Evolutionary conservation across 805 yeast species (phyloP).

Genomic region (Kodamaea kaohsiungensis): DNA sequence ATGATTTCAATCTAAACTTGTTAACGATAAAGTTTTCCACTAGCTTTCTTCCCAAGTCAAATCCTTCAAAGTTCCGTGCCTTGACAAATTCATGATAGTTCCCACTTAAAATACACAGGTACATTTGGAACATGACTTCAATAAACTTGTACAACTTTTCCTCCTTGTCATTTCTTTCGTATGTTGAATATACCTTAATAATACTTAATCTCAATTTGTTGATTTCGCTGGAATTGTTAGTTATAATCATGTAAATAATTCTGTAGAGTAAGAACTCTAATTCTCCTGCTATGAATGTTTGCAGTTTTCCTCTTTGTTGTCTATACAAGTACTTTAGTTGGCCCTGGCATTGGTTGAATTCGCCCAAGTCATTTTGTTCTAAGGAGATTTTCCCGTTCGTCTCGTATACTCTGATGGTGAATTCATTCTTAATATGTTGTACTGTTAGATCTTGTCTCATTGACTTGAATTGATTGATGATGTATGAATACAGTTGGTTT

Average conservation of each 20-base stretch:
- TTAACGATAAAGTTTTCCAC: constrained; percentile 48
- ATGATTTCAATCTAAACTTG: constrained; percentile 57
- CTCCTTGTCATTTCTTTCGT: constrained; percentile 11
- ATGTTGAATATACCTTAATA: constrained; percentile 4
- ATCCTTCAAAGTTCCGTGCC: constrained; percentile 15
- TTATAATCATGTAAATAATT: constrained; percentile 71
- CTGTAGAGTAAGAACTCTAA: constrained; percentile 74
- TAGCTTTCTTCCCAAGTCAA: constrained; percentile 23
- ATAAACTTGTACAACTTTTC: constrained; percentile 18
- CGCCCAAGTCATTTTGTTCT: constrained; percentile 83
- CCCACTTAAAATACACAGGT: constrained; percentile 26
- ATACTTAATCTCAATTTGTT: constrained; percentile 36
- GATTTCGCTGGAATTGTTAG: constrained; percentile 62
- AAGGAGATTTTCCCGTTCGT: constrained; percentile 86
- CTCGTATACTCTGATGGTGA: constrained; percentile 80
- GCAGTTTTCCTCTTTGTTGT: constrained; percentile 26
- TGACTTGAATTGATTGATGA: constrained; percentile 89
- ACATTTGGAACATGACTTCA: constrained; percentile 17
- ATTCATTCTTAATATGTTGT: constrained; percentile 77
- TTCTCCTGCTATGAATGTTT: constrained; percentile 23
- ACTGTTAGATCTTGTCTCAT: constrained; percentile 92
- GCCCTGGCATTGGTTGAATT: constrained; percentile 92
- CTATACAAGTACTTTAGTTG: constrained; percentile 68
- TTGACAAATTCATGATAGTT: constrained; percentile 59
- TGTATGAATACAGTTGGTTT: constrained; percentile 63